Evolutionary conservation across 1,284 basidiomycete species (phyloP), one percentile per base, ranked within the genome.

Genomic region (Meripilus lineatus): DNA sequence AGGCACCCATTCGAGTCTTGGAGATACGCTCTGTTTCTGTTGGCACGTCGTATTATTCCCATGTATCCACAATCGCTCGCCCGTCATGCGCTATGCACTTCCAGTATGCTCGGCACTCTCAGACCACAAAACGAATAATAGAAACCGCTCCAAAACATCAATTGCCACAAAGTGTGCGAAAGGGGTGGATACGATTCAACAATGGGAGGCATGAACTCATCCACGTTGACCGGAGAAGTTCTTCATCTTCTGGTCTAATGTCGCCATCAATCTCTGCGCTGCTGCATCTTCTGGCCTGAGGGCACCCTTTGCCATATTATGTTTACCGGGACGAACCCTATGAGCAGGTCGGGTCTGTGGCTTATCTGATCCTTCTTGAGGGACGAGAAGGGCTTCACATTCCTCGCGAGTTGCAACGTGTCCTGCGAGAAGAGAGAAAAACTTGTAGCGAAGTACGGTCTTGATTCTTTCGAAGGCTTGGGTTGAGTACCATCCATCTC

Each of bases 301-400:
- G 1, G 86, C 86, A 4, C 86, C 87, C 61, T 89, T 89, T 2
- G 88, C 87, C 84, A 88, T 88, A 56, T 89, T 89, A 53, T 89
- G 83, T 55, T 85, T 89, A 7, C 84, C 80, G 30, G 74, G 70
- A 48, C 79, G 71, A 14, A 78, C 63, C 49, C 71, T 58, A 66
- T 54, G 68, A 66, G 51, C 56, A 58, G 46, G 68, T 59, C 24
- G 66, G 66, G 15, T 62, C 56, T 42, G 69, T 54, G 50, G 68
- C 38, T 68, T 71, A 38, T 68, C 65, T 6, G 61, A 67, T 18
- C 67, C 68, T 44, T 73, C 67, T 32, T 69, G 69, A 14, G 74
- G 67, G 14, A 70, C 69, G 6, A 90, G 70, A 32, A 89, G 61
- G 15, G 74, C 73, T 28, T 68, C 71, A 54, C 86, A 91, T 53